Conservation (phyloP, 257 asterid species). For the Rhazya stricta region DNA sequence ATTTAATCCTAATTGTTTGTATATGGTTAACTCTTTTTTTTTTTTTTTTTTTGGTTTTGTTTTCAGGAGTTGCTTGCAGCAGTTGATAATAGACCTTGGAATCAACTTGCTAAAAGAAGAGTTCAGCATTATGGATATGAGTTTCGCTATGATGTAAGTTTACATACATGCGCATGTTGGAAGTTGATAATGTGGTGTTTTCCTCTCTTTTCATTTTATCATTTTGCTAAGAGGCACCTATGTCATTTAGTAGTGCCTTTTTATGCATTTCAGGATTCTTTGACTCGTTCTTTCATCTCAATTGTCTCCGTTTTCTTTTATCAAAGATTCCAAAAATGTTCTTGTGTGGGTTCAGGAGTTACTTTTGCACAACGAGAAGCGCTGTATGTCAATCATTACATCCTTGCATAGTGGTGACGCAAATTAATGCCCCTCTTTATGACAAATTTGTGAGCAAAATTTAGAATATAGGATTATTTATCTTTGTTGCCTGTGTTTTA, state of each 20-base stretch:
- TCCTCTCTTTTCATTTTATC: background rate
- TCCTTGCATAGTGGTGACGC: background rate
- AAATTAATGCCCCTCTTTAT: background rate
- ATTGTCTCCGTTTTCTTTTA: background rate
- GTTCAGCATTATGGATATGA: slow-evolving; percentile 95
- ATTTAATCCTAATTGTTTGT: background rate
- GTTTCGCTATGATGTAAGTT: slow-evolving; percentile 74
- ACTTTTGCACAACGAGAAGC: background rate
- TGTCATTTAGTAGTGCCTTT: background rate
- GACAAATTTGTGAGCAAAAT: background rate
- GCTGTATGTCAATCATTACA: background rate
- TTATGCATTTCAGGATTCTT: background rate
- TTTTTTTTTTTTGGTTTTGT: slow-evolving; percentile 16
- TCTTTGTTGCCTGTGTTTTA: background rate
- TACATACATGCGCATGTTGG: background rate
- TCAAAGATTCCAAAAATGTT: background rate
- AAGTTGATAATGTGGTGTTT: background rate
- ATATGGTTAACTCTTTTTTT: background rate
- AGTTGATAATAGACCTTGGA: slow-evolving; percentile 70
- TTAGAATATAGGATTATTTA: background rate
- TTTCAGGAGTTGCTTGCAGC: slow-evolving; percentile 79
- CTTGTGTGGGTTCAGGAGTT: background rate
- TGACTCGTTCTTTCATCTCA: background rate
- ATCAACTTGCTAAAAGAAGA: slow-evolving; percentile 83
- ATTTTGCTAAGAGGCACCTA: background rate